A percentile compares a stretch with the other conserved stretches of the same genome.
Conservation (phyloP, 2,329 filamentous ascomycete genomes). For the Calonectria pteridis region DNA sequence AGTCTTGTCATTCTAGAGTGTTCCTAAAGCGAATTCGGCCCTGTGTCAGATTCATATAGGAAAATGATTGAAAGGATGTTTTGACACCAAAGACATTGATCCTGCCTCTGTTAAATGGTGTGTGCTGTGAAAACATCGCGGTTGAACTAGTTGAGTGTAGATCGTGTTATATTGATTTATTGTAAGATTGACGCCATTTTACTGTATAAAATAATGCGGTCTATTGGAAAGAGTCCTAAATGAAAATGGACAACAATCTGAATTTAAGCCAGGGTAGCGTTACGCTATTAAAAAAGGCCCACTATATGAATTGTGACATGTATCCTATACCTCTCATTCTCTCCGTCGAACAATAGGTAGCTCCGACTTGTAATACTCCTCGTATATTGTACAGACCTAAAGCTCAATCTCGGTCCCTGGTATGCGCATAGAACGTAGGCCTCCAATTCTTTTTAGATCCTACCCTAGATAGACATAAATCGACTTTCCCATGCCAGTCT, state of each 20-base stretch:
- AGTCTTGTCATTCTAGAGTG: background rate
- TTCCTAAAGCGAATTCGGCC: background rate
- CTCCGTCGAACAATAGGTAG: too few species aligned
- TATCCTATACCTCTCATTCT: too few species aligned
- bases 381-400: background rate
- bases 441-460: background rate
- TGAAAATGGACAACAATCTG: too few species aligned
- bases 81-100: background rate
- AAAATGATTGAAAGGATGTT: background rate
- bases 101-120: background rate
- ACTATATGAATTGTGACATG: too few species aligned
- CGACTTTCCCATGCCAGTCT: background rate
- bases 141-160: too few species aligned
- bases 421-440: too few species aligned
- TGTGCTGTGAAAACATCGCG: background rate
- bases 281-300: too few species aligned
- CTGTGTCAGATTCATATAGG: background rate
- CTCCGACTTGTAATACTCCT: too few species aligned
- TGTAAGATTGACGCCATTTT: background rate
- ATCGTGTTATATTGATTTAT: background rate
- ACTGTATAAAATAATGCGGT: background rate
- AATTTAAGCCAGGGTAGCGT: background rate
- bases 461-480: background rate
- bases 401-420: too few species aligned
- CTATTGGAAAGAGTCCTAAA: background rate